Evolutionary conservation across 345 rosid species (phyloP).

Genomic region (Geranium brycei): DNA sequence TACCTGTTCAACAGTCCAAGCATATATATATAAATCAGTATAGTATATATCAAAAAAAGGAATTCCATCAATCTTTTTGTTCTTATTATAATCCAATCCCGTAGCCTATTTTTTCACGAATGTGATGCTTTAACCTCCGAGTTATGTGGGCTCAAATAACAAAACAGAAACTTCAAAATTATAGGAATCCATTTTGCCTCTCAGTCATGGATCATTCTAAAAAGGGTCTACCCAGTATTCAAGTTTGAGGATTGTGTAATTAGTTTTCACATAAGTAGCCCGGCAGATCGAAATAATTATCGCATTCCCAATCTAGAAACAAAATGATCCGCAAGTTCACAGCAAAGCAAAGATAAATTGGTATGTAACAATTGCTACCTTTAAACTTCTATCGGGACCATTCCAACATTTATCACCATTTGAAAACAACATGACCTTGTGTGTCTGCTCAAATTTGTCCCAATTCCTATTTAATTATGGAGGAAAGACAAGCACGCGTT

Average conservation of each 20-base stretch:
- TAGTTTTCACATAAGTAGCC: no score
- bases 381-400: constrained; percentile 87
- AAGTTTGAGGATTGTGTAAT: no score
- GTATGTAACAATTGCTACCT: constrained; percentile 27
- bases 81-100: no score
- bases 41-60: background rate
- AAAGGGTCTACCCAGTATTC: no score
- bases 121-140: no score
- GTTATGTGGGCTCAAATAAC: no score
- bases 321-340: no score
- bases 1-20: constrained; percentile 28
- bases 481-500: background rate
- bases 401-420: constrained; percentile 91
- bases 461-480: constrained; percentile 37
- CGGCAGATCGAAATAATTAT: no score
- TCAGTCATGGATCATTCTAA: no score
- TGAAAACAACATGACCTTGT: constrained; percentile 55
- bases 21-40: background rate
- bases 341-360: background rate
- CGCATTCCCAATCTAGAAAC: no score
- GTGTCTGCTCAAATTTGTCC: constrained; percentile 72
- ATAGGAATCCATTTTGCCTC: no score
- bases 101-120: background rate
- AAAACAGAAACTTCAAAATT: no score
- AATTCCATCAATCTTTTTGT: background rate